Base-by-base conservation (phyloP, 768 basidiomycete species). In the Pulveroboletus sp. region DNA sequence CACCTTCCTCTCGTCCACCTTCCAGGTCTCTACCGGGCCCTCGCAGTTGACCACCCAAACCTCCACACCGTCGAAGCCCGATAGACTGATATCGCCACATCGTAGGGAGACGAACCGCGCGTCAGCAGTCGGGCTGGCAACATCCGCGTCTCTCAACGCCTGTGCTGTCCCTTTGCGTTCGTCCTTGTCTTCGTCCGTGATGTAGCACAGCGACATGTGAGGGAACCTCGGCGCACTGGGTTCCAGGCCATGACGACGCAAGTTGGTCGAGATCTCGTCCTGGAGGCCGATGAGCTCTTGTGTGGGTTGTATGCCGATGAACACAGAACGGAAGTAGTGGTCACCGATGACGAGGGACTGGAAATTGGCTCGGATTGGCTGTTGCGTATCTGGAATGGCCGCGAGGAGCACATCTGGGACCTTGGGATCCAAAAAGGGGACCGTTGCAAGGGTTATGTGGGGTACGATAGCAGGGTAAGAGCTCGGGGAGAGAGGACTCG, bases 171-270 rank as follows among this genome's bases (percentile, higher is more conserved):
- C 71, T 18, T 70, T 68, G 39, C 86, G 78, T 64, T 84, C 77
- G 17, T 10, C 60, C 4, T 75, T 75, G 54, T 89, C 86, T n/a
- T 74, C 72, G 50, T 89, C 81, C 26, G 71, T 73, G 51, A 89
- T 81, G 61, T 91, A 91, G 59, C 78, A 83, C 51, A 91, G 57
- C 32, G 89, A 90, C 54, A 89, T 54, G 63, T 91, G 89, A 7
- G 87, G 84, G 54, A 79, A 85, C 32, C 71, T 66, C 0, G 85
- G 84, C 1, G 84, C 81, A 4, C 59, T 58, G 2, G 77, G 73
- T 21, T 75, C 68, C 8, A 76, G 50, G 5, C 63, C 62, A 21
- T 75, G 62, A 18, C 36, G 45, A 38, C 53, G 57, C n/a, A 76
- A 56, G 21, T 60, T 56, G 6, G 59, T 57, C 47, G 78, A 72